phyloP scores from a whole-genome alignment of 2,329 filamentous ascomycete genomes.

The Coleophoma crateriformis region DNA sequence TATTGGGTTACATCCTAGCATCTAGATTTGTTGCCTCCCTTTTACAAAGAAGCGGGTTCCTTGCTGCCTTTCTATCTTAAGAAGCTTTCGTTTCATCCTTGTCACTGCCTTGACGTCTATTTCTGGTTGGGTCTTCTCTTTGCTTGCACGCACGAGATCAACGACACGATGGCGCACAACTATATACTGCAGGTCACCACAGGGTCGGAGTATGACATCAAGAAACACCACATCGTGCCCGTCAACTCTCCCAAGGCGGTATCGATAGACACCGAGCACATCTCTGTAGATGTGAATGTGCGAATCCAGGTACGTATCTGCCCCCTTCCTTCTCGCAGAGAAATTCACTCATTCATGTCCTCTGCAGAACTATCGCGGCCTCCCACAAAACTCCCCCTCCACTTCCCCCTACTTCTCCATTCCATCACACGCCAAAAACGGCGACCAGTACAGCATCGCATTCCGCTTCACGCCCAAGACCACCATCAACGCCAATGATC shows the following conservation, averaged over 20 bases:
- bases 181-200: slow-evolving; percentile 81
- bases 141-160: no score
- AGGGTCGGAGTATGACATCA: slow-evolving; percentile 67
- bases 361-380: slow-evolving; percentile 50
- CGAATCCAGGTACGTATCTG: slow-evolving; percentile 56
- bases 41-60: no score
- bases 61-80: no score
- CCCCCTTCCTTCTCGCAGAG: background rate
- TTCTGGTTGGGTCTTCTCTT: no score
- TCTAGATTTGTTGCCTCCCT: no score
- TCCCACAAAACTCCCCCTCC: slow-evolving; percentile 63
- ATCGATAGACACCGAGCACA: slow-evolving; percentile 55
- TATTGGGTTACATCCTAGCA: no score
- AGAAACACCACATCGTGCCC: slow-evolving; percentile 66
- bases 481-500: slow-evolving; percentile 37
- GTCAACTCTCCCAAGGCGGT: slow-evolving; percentile 67
- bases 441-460: slow-evolving; percentile 80
- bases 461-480: slow-evolving; percentile 71
- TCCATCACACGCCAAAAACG: slow-evolving; percentile 56
- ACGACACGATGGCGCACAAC: slow-evolving; percentile 52
- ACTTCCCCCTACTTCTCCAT: slow-evolving; percentile 74
- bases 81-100: no score
- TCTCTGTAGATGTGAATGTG: slow-evolving; percentile 66
- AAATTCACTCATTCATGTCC: slow-evolving; percentile 2
- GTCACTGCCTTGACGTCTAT: no score